Base-by-base conservation (phyloP, 2,329 filamentous ascomycete genomes). In the Atkinsonella texensis region DNA sequence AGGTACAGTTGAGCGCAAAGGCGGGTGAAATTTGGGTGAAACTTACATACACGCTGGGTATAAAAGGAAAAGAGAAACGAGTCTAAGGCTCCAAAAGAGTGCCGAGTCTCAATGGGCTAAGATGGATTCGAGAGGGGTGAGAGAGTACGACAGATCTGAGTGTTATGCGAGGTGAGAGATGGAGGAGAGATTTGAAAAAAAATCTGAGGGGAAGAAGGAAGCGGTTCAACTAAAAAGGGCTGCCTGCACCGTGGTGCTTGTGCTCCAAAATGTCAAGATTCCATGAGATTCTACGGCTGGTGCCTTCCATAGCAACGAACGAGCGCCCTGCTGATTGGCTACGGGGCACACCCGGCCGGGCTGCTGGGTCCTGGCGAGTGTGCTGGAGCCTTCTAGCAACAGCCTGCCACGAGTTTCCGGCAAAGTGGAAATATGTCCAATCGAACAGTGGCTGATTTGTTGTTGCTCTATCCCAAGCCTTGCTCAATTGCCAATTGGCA, bases 241-340 rank as follows among this genome's bases (percentile, higher is more conserved):
- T 52, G 54, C 28, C 54, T 59, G 48, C 57, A 52, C 52, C 52
- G 42, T 60, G 49, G 50, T 50, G 47, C 46, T 52, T 54, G 28
- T 31, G 60, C 60, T 61, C 60, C 59, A 56, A 55, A 54, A 59
- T 57, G 58, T 61, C 62, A 65, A 65, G 68, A 66, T 72, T 72
- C 69, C 69, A 72, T 72, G 65, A 59, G 69, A 70, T 72, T 72
- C 69, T 64, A 72, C 65, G 68, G 63, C 59, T 62, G 54, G 54
- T 56, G 53, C 56, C 59, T 56, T 59, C 58, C 59, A 56, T 55
- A 53, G 58, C 60, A 60, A 58, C 58, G 35, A 48, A 28, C 9
- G 20, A 35, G 43, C 43, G 46, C 43, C 17, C 20, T 54, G 48
- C 53, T 64, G 61, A 63, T 64, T 64, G 62, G 57, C 49, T 53